Conservation (phyloP, 202 grass and related monocot species). For the Digitaria exilis region DNA sequence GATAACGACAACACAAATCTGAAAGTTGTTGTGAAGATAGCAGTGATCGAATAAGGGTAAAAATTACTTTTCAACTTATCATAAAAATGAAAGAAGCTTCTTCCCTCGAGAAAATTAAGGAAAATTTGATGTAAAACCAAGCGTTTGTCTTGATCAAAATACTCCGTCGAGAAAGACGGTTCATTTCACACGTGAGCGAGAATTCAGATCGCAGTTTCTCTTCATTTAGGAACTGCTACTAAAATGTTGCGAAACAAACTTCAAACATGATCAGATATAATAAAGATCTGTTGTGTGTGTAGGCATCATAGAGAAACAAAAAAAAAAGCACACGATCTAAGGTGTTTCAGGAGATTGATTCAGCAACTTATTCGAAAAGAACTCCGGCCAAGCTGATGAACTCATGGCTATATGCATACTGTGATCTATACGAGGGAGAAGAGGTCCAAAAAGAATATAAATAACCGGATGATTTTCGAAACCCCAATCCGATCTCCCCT, state of each 20-base stretch:
- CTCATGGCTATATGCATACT: neutral
- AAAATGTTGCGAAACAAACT: neutral
- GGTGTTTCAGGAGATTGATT: neutral
- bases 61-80: neutral
- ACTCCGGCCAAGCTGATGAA: neutral
- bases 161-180: no score
- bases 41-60: neutral
- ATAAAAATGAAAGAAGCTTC: neutral
- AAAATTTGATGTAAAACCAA: neutral
- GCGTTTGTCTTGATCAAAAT: neutral
- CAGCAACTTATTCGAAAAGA: neutral
- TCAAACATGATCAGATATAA: neutral
- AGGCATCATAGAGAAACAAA: neutral
- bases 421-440: neutral
- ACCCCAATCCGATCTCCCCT: no score
- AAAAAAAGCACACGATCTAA: neutral
- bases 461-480: neutral
- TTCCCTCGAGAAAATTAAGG: neutral
- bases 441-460: neutral
- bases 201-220: neutral
- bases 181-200: neutral
- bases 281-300: neutral
- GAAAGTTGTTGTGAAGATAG: slow-evolving; percentile 13
- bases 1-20: slow-evolving; percentile 1
- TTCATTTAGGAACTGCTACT: neutral